Base-by-base conservation (phyloP, 208 protist genomes). In the Crithidia bombi region DNA sequence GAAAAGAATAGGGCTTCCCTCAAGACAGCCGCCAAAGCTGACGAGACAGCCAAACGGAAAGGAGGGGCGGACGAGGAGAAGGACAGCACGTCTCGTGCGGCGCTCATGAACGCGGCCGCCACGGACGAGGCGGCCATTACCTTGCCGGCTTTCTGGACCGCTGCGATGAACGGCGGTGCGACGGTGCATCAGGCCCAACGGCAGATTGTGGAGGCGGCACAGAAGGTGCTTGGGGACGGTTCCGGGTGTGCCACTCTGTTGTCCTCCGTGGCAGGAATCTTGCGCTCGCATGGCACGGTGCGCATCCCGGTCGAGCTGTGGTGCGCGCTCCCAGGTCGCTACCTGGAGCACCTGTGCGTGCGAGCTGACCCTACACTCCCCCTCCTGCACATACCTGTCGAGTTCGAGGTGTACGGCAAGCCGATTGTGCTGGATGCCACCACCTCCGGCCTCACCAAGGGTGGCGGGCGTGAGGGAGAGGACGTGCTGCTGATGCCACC, bases 401-500 rank as follows among this genome's bases (percentile, higher is more conserved):
- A 65, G 7, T 75, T 79, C 30, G 82, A 88, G 65, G 85, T 97
- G 36, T 73, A 65, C 46, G 92, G 92, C 41, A 91, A 87, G 58
- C 88, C 92, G 15, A 67, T 97, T 43, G 65, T 97, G 43, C 77
- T 94, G 11, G 92, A 97, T 65, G 65, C 81, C 15, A 86, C 79
- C 41, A 97, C 89, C 43, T 89, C 89, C 0, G 92, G 92, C 0
- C 69, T 92, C 25, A 89, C 83, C 25, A 79, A 79, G 36, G 79
- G 73, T 25, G 75, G 58, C 19, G 71, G 71, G 10, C 54, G 57
- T 0, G 79, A 87, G 15, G 79, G 83, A 0, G 80, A 87, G 57
- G 79, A 89, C n/a, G 71, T 90, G 66, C 81, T 97, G 35, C 58
- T 91, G 39, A 94, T 97, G 90, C 90, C 92, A 33, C 77, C 92